Conservation (phyloP, 768 basidiomycete species). For the Termitomyces sp. region DNA sequence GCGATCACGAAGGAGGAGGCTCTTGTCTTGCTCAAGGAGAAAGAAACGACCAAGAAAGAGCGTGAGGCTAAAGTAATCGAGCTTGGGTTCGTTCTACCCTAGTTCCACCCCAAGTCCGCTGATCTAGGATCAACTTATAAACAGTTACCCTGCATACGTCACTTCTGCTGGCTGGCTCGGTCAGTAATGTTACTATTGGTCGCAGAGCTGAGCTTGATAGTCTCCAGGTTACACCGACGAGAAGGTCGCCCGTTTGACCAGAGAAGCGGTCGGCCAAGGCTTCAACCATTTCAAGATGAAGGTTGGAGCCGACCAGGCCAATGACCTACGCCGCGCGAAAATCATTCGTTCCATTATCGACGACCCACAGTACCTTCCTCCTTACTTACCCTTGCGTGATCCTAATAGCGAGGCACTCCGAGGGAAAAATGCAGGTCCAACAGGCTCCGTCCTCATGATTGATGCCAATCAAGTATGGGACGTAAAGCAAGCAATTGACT, state of each 20-base stretch:
- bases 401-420: slow-evolving; percentile 56
- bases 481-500: slow-evolving; percentile 88
- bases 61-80: slow-evolving; percentile 73
- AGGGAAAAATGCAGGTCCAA: slow-evolving; percentile 93
- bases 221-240: slow-evolving; percentile 83
- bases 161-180: slow-evolving; percentile 93
- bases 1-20: slow-evolving; percentile 91
- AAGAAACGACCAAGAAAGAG: slow-evolving; percentile 70
- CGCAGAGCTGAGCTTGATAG: not conserved
- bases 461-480: slow-evolving; percentile 98
- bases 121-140: slow-evolving; percentile 17
- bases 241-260: slow-evolving; percentile 82
- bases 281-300: slow-evolving; percentile 99
- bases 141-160: slow-evolving; percentile 88
- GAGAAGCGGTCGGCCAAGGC: slow-evolving; percentile 77
- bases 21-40: slow-evolving; percentile 71
- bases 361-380: slow-evolving; percentile 77
- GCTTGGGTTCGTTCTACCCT: slow-evolving; percentile 42
- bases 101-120: not conserved
- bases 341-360: slow-evolving; percentile 95
- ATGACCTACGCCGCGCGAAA: slow-evolving; percentile 82
- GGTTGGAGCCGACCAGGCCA: slow-evolving; percentile 79
- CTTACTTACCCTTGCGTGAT: slow-evolving; percentile 50
- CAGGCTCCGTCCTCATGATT: slow-evolving; percentile 93
- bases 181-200: slow-evolving; percentile 18